Evolutionary conservation across 2,329 filamentous ascomycete species (phyloP), one percentile per base, ranked within the genome.

Genomic region (Paecilomyces variotii): DNA sequence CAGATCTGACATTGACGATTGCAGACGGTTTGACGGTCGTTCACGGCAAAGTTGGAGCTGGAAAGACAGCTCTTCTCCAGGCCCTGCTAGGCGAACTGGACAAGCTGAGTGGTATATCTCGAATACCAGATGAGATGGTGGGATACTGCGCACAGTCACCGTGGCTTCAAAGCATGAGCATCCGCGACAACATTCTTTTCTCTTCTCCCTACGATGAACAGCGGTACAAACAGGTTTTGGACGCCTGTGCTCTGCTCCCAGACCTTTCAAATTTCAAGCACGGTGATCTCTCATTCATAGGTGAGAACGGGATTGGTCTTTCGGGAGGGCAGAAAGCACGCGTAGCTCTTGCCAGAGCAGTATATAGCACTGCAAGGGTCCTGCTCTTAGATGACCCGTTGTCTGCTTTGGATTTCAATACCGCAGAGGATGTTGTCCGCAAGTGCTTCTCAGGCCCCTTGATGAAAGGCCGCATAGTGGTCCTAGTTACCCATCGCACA

Each of bases 81-180:
- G 81, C 81, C 4, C 67, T 86, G 4, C 75, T 87, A 0, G 84
- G 84, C 2, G 84, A 87, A 62, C 72, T 86, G 0, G 83, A 86
- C 64, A 76, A 77, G 61, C 72, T 78, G 1, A 64, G 68, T 6
- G 84, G 84, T 24, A 74, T 79, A 6, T 76, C 82, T 11, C 72
- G 79, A 24, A 77, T 80, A 19, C 80, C 84, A 10, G 78, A 80
- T 45, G 79, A 83, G 61, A 80, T 82, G 62, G 76, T 87, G 6
- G 86, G 81, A 4, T 88, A 87, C 67, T 87, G 85, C 70, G 78
- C 82, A 1, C 86, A 88, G 62, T 84, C 81, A 4, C 84, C 86
- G 1, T 88, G 86, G 86, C 74, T 88, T 0, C 84, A 88, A 64
- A 87, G 83, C 61, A 87, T 87, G 84, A 87, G 80, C 59, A 86